Percentiles rank a stretch among this genome's conserved stretches.
Evolutionary conservation across 2,329 filamentous ascomycete genomes (phyloP).

Genomic region (Stagonosporopsis rhizophila): DNA sequence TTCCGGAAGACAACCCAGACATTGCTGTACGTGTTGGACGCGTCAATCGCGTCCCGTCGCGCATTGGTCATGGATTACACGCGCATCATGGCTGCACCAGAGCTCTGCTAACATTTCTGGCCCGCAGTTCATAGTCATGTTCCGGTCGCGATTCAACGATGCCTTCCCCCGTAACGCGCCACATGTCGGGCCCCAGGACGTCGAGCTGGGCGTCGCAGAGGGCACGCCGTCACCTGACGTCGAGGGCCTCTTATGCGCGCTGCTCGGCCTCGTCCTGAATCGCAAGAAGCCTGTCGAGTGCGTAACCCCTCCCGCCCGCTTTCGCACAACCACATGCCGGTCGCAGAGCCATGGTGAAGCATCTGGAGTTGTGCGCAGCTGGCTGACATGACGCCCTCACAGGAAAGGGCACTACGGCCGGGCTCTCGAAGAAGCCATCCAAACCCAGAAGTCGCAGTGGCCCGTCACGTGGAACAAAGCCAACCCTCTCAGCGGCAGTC

Average conservation of each 20-base stretch:
- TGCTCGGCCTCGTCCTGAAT: slow-evolving; percentile 88
- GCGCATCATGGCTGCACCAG: slow-evolving; percentile 8
- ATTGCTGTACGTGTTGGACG: slow-evolving; percentile 77
- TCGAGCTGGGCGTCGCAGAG: slow-evolving; percentile 85
- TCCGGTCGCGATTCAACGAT: slow-evolving; percentile 89
- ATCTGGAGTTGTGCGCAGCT: slow-evolving; percentile 21
- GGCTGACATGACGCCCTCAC: slow-evolving; percentile 41
- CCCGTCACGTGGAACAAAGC: slow-evolving; percentile 79
- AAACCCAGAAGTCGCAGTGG: slow-evolving; percentile 88
- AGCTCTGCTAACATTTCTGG: slow-evolving; percentile 43
- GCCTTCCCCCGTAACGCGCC: slow-evolving; percentile 85
- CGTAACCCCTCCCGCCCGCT: slow-evolving; percentile 51
- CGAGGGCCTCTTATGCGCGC: slow-evolving; percentile 86
- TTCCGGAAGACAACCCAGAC: slow-evolving; percentile 87
- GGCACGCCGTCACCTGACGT: slow-evolving; percentile 80
- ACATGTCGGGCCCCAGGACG: slow-evolving; percentile 93
- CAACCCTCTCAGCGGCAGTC: slow-evolving; percentile 82
- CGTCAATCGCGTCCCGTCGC: slow-evolving; percentile 49
- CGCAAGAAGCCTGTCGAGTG: slow-evolving; percentile 99
- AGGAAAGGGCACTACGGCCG: slow-evolving; percentile 92
- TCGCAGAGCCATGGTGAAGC: slow-evolving; percentile 27
- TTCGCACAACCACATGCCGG: slow-evolving; percentile 16
- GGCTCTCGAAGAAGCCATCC: slow-evolving; percentile 91
- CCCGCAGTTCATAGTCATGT: slow-evolving; percentile 93
- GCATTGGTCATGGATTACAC: slow-evolving; percentile 27